A percentile compares a stretch with the other conserved stretches of the same genome.
phyloP scores from a whole-genome alignment of 805 yeast genomes.

The Crinitomyces ghanaensis region DNA sequence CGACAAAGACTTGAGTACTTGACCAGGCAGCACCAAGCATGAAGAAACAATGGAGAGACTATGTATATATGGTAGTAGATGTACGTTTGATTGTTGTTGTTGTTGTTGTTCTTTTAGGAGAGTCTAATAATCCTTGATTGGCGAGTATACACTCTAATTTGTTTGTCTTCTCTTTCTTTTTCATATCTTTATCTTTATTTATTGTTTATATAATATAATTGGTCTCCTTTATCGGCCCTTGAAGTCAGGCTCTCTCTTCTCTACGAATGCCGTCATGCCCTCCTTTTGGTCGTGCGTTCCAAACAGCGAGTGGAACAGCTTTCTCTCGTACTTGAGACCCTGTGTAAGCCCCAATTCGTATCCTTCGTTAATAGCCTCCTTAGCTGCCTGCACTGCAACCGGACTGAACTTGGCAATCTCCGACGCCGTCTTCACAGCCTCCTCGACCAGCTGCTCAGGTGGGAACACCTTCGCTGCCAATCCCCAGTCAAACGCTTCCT shows the following conservation, averaged over 20 bases:
- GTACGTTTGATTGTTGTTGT: not conserved
- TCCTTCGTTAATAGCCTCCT: conserved; percentile 34
- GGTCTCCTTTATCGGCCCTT: conserved; percentile 25
- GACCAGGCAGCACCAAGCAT: conserved; percentile 8
- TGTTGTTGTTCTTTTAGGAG: not conserved
- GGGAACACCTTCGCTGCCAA: conserved; percentile 34
- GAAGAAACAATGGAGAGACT: too few relatives aligned
- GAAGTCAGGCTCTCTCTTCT: conserved; percentile 32
- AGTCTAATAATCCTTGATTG: not conserved
- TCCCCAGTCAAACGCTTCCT: conserved; percentile 38
- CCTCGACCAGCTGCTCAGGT: conserved; percentile 30
- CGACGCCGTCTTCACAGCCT: conserved; percentile 35
- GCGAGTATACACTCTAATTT: too few relatives aligned
- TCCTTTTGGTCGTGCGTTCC: conserved; percentile 37
- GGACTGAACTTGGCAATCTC: conserved; percentile 33
- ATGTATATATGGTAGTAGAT: too few relatives aligned
- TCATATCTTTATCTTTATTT: conserved; percentile 2
- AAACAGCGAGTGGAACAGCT: conserved; percentile 35
- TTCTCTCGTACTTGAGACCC: conserved; percentile 34
- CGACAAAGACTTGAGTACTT: conserved; percentile 20
- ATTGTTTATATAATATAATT: conserved; percentile 10
- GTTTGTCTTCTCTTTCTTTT: conserved; percentile 1
- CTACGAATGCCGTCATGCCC: conserved; percentile 42
- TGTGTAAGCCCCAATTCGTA: conserved; percentile 27
- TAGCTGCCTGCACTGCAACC: conserved; percentile 36